phyloP scores from a whole-genome alignment of 345 rosid genomes.

The Psidium friedrichsthalianum region DNA sequence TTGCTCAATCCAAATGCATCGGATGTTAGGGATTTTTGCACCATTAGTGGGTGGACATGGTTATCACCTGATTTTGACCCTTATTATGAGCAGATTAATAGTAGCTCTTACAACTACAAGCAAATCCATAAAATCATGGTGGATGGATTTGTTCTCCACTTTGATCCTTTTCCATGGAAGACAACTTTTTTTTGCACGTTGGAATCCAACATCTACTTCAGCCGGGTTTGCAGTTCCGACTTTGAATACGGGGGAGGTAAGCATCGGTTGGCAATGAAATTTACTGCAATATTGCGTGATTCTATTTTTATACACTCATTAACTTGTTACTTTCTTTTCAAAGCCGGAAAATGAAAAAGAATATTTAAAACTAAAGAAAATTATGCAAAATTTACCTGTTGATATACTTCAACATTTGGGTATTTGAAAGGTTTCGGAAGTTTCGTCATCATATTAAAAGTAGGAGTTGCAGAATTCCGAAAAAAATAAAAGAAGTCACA shows the following conservation, averaged over 20 bases:
- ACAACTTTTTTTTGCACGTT: rapidly evolving
- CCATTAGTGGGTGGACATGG: neutral
- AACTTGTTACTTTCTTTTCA: neutral
- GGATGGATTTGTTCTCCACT: neutral
- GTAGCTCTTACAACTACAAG: neutral
- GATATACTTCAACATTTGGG: neutral
- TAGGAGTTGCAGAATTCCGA: neutral
- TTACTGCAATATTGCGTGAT: neutral
- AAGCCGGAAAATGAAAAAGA: neutral
- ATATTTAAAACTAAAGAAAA: neutral
- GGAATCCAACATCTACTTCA: rapidly evolving
- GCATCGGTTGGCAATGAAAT: neutral
- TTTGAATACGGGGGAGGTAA: neutral
- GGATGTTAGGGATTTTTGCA: neutral
- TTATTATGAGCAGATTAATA: rapidly evolving
- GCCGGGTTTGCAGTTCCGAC: too few species aligned
- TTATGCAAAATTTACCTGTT: neutral
- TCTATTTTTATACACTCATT: neutral
- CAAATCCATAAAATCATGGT: neutral
- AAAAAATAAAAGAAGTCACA: rapidly evolving
- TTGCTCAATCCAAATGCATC: too few species aligned
- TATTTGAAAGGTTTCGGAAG: neutral
- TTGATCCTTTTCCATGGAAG: rapidly evolving
- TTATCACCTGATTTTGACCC: neutral
- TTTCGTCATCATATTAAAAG: neutral